A percentile compares a stretch with the other conserved stretches of the same genome.
Conservation (phyloP, 1,284 basidiomycete genomes). For the Leccinum angustisporum region DNA sequence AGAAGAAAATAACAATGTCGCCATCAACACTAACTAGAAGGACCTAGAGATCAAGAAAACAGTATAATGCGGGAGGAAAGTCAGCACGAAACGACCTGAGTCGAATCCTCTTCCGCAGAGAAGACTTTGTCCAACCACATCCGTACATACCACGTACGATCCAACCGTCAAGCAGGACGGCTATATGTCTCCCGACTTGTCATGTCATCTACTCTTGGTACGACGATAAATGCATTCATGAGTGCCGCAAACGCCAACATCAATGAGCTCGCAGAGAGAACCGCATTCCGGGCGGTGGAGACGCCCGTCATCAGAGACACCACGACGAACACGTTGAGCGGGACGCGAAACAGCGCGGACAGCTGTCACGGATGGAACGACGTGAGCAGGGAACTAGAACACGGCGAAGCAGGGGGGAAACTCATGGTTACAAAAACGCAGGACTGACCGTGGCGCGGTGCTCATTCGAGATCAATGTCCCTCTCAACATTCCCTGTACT, state of each 20-base stretch:
- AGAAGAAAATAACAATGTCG: background rate
- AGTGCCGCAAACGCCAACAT: slow-evolving; percentile 61
- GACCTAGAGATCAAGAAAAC: background rate
- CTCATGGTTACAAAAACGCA: background rate
- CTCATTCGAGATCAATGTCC: slow-evolving; percentile 67
- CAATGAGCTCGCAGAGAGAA: slow-evolving; percentile 58
- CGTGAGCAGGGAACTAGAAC: background rate
- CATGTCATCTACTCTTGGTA: slow-evolving; percentile 31
- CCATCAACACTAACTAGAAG: background rate
- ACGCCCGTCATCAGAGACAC: slow-evolving; percentile 70
- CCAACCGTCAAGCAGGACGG: slow-evolving; percentile 16
- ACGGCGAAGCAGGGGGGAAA: background rate
- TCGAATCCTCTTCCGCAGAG: background rate
- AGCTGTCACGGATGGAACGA: slow-evolving; percentile 40
- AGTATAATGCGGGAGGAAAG: background rate
- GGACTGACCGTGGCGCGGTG: slow-evolving; percentile 66
- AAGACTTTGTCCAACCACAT: no score
- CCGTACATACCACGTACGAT: background rate
- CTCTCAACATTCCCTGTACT: slow-evolving; percentile 72
- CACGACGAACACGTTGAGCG: slow-evolving; percentile 72
- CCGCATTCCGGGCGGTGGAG: slow-evolving; percentile 59
- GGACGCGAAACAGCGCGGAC: slow-evolving; percentile 71
- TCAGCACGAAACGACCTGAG: background rate
- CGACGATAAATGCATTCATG: slow-evolving; percentile 54
- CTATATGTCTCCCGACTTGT: slow-evolving; percentile 20